Conservation (phyloP, 768 basidiomycete genomes). For the Trametes elegans region DNA sequence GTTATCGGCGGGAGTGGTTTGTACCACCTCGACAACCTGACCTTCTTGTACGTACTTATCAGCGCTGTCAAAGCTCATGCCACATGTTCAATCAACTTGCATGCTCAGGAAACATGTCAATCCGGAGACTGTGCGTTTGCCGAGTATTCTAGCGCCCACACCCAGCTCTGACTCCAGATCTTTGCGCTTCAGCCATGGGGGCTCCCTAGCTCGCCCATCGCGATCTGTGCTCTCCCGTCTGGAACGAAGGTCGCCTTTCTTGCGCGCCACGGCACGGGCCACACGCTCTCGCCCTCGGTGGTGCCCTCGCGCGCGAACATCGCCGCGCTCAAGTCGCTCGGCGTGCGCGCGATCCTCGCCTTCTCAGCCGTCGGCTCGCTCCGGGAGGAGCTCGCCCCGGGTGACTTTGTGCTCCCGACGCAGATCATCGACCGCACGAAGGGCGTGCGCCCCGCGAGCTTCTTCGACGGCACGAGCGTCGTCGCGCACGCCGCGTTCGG, state of each 20-base stretch:
- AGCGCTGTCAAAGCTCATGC: not conserved
- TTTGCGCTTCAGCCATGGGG: slow-evolving; percentile 81
- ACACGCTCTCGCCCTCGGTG: slow-evolving; percentile 73
- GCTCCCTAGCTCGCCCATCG: slow-evolving; percentile 83
- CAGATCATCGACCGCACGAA: slow-evolving; percentile 98
- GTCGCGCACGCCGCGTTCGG: slow-evolving; percentile 95
- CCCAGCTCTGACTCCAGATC: not conserved
- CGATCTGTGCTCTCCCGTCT: slow-evolving; percentile 85
- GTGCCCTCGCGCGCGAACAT: slow-evolving; percentile 93
- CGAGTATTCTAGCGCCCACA: not conserved
- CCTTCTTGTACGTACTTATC: slow-evolving; percentile 75
- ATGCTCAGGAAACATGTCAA: slow-evolving; percentile 68
- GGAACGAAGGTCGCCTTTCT: slow-evolving; percentile 85
- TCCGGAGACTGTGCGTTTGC: slow-evolving; percentile 67
- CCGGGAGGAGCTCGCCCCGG: slow-evolving; percentile 88
- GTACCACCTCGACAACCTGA: slow-evolving; percentile 91
- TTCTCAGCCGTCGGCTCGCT: slow-evolving; percentile 96
- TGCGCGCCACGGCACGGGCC: slow-evolving; percentile 84
- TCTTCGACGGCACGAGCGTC: slow-evolving; percentile 78
- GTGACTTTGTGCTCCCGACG: slow-evolving; percentile 81
- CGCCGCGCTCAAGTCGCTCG: slow-evolving; percentile 89
- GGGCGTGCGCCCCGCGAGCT: slow-evolving; percentile 83
- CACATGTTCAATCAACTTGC: not conserved
- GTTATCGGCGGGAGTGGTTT: slow-evolving; percentile 92
- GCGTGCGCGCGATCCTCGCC: slow-evolving; percentile 84